Conservation (phyloP, 2,329 filamentous ascomycete species). For the Microsporum canis region DNA sequence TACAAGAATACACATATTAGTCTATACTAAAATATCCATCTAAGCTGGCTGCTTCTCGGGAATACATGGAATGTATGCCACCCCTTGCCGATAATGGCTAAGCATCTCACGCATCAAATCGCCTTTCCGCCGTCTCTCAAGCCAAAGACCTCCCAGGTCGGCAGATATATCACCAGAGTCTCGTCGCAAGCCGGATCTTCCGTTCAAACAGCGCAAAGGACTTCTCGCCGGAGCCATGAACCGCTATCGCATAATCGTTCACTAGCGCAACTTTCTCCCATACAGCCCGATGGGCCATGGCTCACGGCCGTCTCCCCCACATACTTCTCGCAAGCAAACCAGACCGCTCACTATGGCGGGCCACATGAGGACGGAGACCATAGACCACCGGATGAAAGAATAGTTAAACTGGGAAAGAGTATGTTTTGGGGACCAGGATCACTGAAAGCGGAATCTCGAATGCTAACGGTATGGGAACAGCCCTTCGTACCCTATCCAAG, state of each 20-base stretch:
- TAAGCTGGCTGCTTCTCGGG: neutral
- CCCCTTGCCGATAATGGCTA: slow-evolving; percentile 2
- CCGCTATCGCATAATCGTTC: slow-evolving; percentile 17
- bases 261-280: slow-evolving; percentile 29
- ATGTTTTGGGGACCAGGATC: neutral
- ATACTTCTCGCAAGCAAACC: slow-evolving; percentile 8
- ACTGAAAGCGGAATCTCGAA: neutral
- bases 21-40: neutral
- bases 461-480: slow-evolving; percentile 25
- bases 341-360: neutral
- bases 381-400: slow-evolving; percentile 12
- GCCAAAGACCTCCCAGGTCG: neutral
- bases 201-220: neutral
- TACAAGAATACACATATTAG: neutral
- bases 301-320: slow-evolving; percentile 16
- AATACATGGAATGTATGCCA: neutral
- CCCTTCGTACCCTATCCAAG: slow-evolving; percentile 50
- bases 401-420: slow-evolving; percentile 13
- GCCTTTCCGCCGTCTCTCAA: neutral
- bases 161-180: neutral
- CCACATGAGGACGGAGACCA: slow-evolving; percentile 2
- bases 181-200: neutral
- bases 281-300: slow-evolving; percentile 28
- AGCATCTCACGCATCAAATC: slow-evolving; percentile 1
- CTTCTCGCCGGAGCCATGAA: neutral